Conservation (phyloP, 2,329 filamentous ascomycete species). For the Aspergillus fijiensis region DNA sequence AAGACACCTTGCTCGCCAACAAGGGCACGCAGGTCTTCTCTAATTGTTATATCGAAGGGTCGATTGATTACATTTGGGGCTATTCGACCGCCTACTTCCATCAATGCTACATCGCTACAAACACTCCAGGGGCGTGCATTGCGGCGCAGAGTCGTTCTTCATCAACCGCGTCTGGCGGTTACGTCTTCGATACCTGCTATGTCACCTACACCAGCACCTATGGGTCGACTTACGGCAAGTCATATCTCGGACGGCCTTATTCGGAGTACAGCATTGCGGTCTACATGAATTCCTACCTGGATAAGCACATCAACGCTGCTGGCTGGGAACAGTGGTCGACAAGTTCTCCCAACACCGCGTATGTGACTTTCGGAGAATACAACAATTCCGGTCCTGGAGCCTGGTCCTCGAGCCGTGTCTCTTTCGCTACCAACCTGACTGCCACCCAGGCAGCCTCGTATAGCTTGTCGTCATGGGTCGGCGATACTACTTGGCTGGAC, state of each 20-base stretch:
- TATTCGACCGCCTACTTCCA: background rate
- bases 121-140: background rate
- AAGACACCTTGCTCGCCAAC: background rate
- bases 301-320: background rate
- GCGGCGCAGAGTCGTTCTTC: background rate
- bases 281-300: background rate
- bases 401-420: conserved; percentile 35
- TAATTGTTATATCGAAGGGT: background rate
- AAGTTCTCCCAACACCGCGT: conserved; percentile 33
- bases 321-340: conserved; percentile 28
- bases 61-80: background rate
- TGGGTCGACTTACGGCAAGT: background rate
- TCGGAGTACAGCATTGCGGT: background rate
- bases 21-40: background rate
- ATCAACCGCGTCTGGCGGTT: background rate
- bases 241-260: background rate
- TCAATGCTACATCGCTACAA: background rate
- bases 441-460: conserved; percentile 37
- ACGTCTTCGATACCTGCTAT: background rate
- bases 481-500: conserved; percentile 46
- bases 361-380: conserved; percentile 38
- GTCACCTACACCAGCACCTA: background rate
- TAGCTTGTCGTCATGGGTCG: conserved; percentile 40
- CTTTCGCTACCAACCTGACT: conserved; percentile 39
- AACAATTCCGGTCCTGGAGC: conserved; percentile 34